A percentile compares a stretch with the other conserved stretches of the same genome.
Evolutionary conservation across 805 yeast species (phyloP).

Genomic region (Nakazawaea holstii): DNA sequence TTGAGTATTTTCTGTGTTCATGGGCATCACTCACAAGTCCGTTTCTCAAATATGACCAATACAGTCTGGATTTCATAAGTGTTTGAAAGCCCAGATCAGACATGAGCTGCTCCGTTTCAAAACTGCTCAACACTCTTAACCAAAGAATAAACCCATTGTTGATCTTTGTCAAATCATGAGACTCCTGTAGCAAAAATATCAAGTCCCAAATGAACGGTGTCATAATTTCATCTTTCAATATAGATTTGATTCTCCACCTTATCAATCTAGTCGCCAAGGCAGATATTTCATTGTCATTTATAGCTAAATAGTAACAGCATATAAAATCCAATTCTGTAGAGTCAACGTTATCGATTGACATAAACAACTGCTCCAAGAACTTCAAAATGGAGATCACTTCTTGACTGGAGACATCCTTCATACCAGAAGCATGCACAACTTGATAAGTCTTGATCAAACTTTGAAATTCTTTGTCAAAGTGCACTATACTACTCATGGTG

Average conservation of each 20-base stretch:
- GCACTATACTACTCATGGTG: neutral
- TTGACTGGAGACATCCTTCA: constrained; percentile 2
- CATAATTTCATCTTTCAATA: constrained; percentile 20
- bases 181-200: constrained; percentile 30
- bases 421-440: constrained; percentile 7
- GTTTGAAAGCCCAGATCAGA: constrained; percentile 22
- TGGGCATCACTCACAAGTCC: constrained; percentile 53
- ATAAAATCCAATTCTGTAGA: constrained; percentile 19
- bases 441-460: neutral
- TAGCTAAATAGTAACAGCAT: constrained; percentile 29
- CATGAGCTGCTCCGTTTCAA: constrained; percentile 11
- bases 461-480: neutral
- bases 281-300: constrained; percentile 33
- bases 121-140: constrained; percentile 42
- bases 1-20: constrained; percentile 63
- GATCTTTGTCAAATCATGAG: constrained; percentile 20
- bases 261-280: constrained; percentile 32
- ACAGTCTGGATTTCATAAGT: constrained; percentile 25
- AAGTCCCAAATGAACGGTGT: constrained; percentile 40
- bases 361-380: constrained; percentile 32
- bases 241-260: constrained; percentile 47
- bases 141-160: constrained; percentile 48
- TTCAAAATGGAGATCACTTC: constrained; percentile 20
- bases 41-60: constrained; percentile 54
- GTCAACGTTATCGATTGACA: constrained; percentile 17